Percentiles rank a stretch among this genome's conserved stretches.
Conservation (phyloP, 495 filamentous ascomycete species). For the Zalerion maritima region DNA sequence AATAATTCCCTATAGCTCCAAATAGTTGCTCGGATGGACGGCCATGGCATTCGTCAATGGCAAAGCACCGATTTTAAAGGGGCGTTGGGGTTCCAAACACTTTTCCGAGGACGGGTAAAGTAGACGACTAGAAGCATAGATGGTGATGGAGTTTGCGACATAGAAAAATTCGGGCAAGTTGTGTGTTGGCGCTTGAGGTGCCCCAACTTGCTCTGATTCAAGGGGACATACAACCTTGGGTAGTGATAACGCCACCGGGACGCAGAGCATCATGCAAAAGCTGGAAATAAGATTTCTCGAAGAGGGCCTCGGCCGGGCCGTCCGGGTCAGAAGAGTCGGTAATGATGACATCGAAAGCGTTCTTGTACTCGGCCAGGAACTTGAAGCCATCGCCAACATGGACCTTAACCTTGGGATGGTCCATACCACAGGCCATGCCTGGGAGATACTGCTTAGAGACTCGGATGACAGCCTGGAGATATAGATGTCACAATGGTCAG, state of each 20-base stretch:
- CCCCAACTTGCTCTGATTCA: conserved; percentile 27
- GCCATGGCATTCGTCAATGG: too few relatives aligned
- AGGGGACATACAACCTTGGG: conserved; percentile 98
- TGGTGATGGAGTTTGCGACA: too few relatives aligned
- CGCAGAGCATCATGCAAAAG: conserved; percentile 75
- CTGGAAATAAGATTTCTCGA: conserved; percentile 98
- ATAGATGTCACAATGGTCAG: conserved; percentile 5
- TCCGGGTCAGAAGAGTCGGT: conserved; percentile 97
- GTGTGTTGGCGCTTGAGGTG: too few relatives aligned
- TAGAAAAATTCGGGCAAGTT: too few relatives aligned
- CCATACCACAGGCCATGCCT: conserved; percentile 80
- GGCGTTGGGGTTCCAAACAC: too few relatives aligned
- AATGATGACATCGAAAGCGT: conserved; percentile 98
- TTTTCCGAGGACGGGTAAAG: too few relatives aligned
- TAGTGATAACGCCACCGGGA: conserved; percentile 96
- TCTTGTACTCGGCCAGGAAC: conserved; percentile 83
- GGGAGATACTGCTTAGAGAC: conserved; percentile 97
- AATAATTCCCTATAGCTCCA: too few relatives aligned
- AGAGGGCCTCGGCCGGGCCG: conserved; percentile 86
- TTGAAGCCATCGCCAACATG: conserved; percentile 97
- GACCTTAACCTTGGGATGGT: conserved; percentile 81
- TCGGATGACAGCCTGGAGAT: conserved; percentile 74
- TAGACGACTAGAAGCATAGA: conserved; percentile 3
- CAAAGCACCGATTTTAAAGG: conserved; percentile 9
- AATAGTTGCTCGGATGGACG: too few relatives aligned